Conservation (phyloP, 2,329 filamentous ascomycete species). For the Fusarium sp. region DNA sequence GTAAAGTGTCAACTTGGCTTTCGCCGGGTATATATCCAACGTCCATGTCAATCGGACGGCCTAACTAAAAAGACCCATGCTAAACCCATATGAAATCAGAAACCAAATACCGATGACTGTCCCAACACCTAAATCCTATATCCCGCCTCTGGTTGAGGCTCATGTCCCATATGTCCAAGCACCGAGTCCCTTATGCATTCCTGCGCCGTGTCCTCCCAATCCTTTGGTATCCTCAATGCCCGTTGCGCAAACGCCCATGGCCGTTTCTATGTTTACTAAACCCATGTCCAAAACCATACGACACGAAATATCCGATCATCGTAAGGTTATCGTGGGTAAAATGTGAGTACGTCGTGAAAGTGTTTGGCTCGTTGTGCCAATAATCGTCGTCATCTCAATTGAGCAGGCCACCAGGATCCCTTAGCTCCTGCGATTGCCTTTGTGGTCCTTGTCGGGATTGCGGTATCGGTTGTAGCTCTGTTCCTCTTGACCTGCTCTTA, state of each 20-base stretch:
- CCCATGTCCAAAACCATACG: constrained; percentile 8
- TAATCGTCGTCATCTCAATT: constrained; percentile 38
- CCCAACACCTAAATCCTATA: constrained; percentile 5
- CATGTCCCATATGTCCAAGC: constrained; percentile 6
- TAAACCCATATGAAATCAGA: constrained; percentile 15
- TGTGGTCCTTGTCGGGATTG: constrained; percentile 54
- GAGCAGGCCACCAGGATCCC: constrained; percentile 56
- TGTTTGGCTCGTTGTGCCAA: constrained; percentile 1
- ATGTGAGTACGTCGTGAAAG: constrained; percentile 27
- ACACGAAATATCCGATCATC: constrained; percentile 28
- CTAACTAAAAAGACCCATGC: constrained; percentile 22
- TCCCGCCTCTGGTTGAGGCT: constrained; percentile 3
- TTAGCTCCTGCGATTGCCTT: constrained; percentile 49
- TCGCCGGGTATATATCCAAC: constrained; percentile 45
- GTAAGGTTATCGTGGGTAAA: constrained; percentile 31
- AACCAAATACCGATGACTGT: constrained; percentile 11
- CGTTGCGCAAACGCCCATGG: constrained; percentile 28
- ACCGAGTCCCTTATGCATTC: constrained; percentile 16
- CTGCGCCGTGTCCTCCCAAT: constrained; percentile 19
- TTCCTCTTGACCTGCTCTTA: constrained; percentile 50
- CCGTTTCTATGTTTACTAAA: constrained; percentile 30
- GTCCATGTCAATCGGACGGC: constrained; percentile 32
- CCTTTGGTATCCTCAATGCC: constrained; percentile 9
- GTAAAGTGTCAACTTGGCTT: constrained; percentile 46
- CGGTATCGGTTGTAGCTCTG: constrained; percentile 60